Evolutionary conservation across 257 asterid species (phyloP), one percentile per base, ranked within the genome.

Genomic region (Lycium barbarum): DNA sequence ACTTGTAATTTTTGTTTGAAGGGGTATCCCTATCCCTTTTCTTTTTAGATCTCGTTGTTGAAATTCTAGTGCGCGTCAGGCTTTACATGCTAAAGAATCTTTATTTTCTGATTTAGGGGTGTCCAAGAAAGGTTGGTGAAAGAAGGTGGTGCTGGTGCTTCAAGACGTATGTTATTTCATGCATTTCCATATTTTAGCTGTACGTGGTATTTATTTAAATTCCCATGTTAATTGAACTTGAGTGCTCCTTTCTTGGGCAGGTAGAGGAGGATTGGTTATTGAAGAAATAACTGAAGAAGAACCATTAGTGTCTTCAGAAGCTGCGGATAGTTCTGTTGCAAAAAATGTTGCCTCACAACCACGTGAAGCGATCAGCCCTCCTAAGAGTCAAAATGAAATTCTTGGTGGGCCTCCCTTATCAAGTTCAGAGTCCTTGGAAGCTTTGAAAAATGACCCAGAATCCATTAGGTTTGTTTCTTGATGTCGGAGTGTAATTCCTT

Each of bases 221-320:
- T 66, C 40, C 80, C 49, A 26, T 61, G 78, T 61, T 83, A 76
- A 73, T 43, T 66, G 55, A 55, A 55, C 43, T 67, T 55, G 65
- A 78, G 15, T 85, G 26, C 58, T 80, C 53, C 15, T 79, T 86
- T 84, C 55, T 85, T 43, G 65, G 83, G 66, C 84, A 95, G 82
- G 82, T 78, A 78, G 26, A 78, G 82, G 82, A 78, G 98, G 98
- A 36, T 73, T 94, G 87, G 87, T 92, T 84, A 95, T 97, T 89
- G 98, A 95, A 92, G 99, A 95, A 84, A 94, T 97, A 87, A 92
- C 91, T 71, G 98, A 92, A 33, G 99, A 95, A 83, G 91, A 89
- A 62, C 74, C 86, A 68, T 71, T 89, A 43, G 91, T 80, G 54
- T 89, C 94, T 71, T 90, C 93, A 79, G 89, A 86, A 70, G 86